Base-by-base conservation (phyloP, 1,139 yeast genomes). In the Saccharomycopsis crataegensis region DNA sequence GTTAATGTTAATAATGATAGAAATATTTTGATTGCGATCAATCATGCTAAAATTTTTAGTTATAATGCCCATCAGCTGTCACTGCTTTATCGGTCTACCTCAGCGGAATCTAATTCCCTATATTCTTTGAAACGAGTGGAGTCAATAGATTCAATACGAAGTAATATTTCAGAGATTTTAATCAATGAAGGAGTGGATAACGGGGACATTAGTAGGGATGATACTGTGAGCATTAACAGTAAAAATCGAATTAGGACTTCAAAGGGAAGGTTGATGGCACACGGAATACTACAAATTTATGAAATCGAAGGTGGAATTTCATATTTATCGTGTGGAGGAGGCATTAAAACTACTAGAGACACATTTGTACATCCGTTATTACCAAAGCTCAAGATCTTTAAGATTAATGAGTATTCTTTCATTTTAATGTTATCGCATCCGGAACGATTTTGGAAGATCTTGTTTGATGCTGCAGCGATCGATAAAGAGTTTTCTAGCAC, bases 391-490 rank as follows among this genome's bases (percentile, higher is more conserved):
- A 78, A 82, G 61, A 71, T 85, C 2, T 69, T 85, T 55, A 73
- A 86, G 59, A 74, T 80, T 1, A 72, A 71, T 37, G 62, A 64
- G 49, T 74, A 76, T 59, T 82, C 80, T 57, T 83, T 82, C 61
- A 72, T 85, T 1, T 63, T 86, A 37, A 87, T 90, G 1, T 72
- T 85, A 59, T 79, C 80, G 8, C 83, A 83, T 59, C 91, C 91
- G 0, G 84, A 82, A 56, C 69, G 90, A 60, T 85, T 81, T 65
- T 85, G 91, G 91, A 76, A 80, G 56, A 75, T 85, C 2, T 73
- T 73, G 38, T 64, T 84, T 5, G 72, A 71, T 50, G 65, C 78
- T 12, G 17, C n/a, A 3, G 17, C n/a, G 14, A 32, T 2, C 34
- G 46, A 38, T 6, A 16, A 11, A 22, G 22, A 11, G 17, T 12